Evolutionary conservation across 108 stramenopile species (phyloP).

Genomic region (Cyclotella atomus): DNA sequence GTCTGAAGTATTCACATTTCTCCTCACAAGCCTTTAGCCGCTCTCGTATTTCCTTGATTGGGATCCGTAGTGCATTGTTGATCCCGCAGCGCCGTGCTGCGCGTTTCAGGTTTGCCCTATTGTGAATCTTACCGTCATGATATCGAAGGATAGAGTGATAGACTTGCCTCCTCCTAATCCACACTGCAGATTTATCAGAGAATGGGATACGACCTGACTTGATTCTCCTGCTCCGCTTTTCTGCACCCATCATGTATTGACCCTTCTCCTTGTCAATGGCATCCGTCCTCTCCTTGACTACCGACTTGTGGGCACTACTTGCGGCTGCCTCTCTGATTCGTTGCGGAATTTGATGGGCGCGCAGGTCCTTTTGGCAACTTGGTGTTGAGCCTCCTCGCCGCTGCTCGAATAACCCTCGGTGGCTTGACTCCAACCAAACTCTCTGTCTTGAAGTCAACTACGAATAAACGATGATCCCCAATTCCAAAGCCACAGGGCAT

Average conservation of each 20-base stretch:
- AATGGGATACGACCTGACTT: neutral
- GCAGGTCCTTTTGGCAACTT: neutral
- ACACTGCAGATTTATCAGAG: neutral
- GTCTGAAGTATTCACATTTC: slow-evolving; percentile 2
- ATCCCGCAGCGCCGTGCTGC: neutral
- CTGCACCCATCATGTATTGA: neutral
- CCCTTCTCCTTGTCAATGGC: neutral
- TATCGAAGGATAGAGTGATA: neutral
- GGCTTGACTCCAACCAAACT: neutral
- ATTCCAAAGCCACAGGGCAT: slow-evolving; percentile 10
- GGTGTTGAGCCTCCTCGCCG: neutral
- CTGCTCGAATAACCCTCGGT: neutral
- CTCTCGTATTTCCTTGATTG: neutral
- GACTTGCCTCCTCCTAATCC: neutral
- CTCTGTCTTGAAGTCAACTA: neutral
- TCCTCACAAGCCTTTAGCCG: neutral
- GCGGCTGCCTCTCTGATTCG: neutral
- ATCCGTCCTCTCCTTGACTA: neutral
- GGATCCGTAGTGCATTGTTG: neutral
- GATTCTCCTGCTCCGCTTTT: neutral
- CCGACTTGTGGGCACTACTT: neutral
- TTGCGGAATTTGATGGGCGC: neutral
- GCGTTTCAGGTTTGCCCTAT: neutral
- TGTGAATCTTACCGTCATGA: neutral
- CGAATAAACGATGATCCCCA: slow-evolving; percentile 20